Conservation (phyloP, 2,329 filamentous ascomycete species). For the Pseudogymnoascus sp. region DNA sequence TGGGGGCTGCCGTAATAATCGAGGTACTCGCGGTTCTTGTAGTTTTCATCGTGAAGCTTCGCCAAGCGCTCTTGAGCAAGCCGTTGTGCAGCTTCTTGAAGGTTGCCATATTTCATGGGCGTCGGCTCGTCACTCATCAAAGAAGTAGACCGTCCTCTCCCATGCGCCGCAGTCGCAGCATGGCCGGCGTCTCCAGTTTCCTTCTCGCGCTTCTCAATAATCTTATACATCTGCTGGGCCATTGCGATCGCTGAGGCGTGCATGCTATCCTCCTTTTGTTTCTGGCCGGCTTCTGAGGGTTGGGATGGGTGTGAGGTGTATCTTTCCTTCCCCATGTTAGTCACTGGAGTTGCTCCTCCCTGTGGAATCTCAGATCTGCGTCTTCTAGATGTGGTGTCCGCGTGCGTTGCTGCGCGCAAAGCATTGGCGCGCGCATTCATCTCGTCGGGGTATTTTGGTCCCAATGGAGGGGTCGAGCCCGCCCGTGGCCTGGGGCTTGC, state of each 20-base stretch:
- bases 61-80: constrained; percentile 75
- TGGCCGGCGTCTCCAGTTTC: constrained; percentile 21
- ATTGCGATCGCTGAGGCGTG: constrained; percentile 80
- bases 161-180: constrained; percentile 26
- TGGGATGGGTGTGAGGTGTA: constrained; percentile 70
- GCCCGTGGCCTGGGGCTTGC: constrained; percentile 50
- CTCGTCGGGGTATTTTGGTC: constrained; percentile 45
- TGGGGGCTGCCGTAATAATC: constrained; percentile 60
- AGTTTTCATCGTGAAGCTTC: constrained; percentile 65
- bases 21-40: constrained; percentile 54
- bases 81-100: constrained; percentile 82
- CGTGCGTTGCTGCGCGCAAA: constrained; percentile 62
- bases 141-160: constrained; percentile 26
- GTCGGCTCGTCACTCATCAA: constrained; percentile 27
- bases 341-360: constrained; percentile 57
- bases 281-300: constrained; percentile 63
- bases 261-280: constrained; percentile 60
- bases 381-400: constrained; percentile 44
- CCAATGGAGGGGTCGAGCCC: constrained; percentile 47
- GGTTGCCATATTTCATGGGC: constrained; percentile 47
- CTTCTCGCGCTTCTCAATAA: constrained; percentile 48
- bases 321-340: constrained; percentile 63
- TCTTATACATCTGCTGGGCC: constrained; percentile 76
- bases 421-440: constrained; percentile 57
- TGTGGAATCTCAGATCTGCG: constrained; percentile 43